A percentile compares a stretch with the other conserved stretches of the same genome.
Conservation (phyloP, 2,329 filamentous ascomycete species). For the Atkinsonella texensis region DNA sequence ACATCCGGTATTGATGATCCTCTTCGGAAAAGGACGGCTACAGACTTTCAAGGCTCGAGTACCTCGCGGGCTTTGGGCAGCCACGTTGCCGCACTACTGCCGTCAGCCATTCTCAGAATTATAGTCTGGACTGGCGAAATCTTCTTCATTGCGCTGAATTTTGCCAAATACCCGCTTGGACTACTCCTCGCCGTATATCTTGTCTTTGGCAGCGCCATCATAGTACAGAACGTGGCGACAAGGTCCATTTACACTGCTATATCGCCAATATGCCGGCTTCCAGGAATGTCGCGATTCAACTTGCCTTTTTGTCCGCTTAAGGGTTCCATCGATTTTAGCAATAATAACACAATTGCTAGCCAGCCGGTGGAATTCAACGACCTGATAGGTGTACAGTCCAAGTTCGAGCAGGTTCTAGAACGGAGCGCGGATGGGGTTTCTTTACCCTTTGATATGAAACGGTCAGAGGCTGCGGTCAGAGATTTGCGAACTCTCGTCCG, state of each 20-base stretch:
- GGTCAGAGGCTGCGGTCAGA: constrained; percentile 54
- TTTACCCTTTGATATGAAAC: constrained; percentile 68
- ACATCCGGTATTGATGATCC: constrained; percentile 7
- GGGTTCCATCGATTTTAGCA: constrained; percentile 10
- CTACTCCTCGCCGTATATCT: constrained; percentile 50
- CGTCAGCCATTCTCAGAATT: constrained; percentile 26
- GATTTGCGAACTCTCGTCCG: constrained; percentile 17
- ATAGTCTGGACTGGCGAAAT: constrained; percentile 42
- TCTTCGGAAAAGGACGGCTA: constrained; percentile 10
- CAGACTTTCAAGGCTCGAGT: constrained; percentile 5
- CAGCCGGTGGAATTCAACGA: constrained; percentile 21
- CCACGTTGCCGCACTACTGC: constrained; percentile 23
- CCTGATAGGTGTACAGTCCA: constrained; percentile 61
- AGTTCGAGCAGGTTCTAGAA: constrained; percentile 65
- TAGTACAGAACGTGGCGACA: constrained; percentile 50
- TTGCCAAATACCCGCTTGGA: constrained; percentile 53
- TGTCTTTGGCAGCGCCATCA: constrained; percentile 43
- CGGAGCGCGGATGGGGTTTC: constrained; percentile 52
- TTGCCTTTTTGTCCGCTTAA: constrained; percentile 49
- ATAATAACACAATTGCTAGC: constrained; percentile 11
- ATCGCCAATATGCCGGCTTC: constrained; percentile 58
- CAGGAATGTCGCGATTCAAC: constrained; percentile 47
- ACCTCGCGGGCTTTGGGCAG: constrained; percentile 14
- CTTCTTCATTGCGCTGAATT: constrained; percentile 44
- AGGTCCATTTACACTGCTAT: constrained; percentile 49